Evolutionary conservation across 192 early-diverging fungal species (phyloP).

Genomic region (Globomyces pollinis-pini): DNA sequence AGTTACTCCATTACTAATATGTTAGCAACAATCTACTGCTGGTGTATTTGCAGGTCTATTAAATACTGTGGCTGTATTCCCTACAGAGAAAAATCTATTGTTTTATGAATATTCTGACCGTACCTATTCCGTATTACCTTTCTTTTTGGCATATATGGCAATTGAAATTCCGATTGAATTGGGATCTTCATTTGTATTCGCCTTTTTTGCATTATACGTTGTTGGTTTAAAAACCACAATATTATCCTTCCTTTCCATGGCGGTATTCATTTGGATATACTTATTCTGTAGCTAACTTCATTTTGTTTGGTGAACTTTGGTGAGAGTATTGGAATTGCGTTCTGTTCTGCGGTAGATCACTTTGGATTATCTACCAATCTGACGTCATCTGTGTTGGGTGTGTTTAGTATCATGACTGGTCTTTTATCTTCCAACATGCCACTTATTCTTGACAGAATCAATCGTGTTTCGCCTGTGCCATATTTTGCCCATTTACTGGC

Average conservation of each 20-base stretch:
- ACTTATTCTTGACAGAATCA: conserved; percentile 25
- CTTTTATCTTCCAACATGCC: conserved; percentile 29
- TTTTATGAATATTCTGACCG: conserved; percentile 30
- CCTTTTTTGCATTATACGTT: conserved; percentile 16
- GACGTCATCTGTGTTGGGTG: conserved; percentile 26
- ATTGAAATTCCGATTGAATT: conserved; percentile 15
- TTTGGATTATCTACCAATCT: conserved; percentile 33
- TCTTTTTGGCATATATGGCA: conserved; percentile 24
- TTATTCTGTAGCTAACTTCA: no score
- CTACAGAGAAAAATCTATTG: conserved; percentile 25
- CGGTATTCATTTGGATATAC: conserved; percentile 9
- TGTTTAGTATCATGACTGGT: conserved; percentile 19
- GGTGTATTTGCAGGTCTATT: conserved; percentile 38
- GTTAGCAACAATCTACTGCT: conserved; percentile 33
- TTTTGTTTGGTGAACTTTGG: conserved; percentile 28
- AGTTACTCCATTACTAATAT: no score
- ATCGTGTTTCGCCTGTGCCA: conserved; percentile 26
- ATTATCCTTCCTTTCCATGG: conserved; percentile 17
- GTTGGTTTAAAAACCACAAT: conserved; percentile 17
- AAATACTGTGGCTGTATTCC: conserved; percentile 33
- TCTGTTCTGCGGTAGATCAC: conserved; percentile 30
- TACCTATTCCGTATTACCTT: conserved; percentile 26
- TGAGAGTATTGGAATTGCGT: conserved; percentile 40
- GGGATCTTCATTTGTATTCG: conserved; percentile 14
- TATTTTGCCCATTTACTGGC: conserved; percentile 27